Evolutionary conservation across 345 rosid species (phyloP).

Genomic region (Populus ilicifolia): DNA sequence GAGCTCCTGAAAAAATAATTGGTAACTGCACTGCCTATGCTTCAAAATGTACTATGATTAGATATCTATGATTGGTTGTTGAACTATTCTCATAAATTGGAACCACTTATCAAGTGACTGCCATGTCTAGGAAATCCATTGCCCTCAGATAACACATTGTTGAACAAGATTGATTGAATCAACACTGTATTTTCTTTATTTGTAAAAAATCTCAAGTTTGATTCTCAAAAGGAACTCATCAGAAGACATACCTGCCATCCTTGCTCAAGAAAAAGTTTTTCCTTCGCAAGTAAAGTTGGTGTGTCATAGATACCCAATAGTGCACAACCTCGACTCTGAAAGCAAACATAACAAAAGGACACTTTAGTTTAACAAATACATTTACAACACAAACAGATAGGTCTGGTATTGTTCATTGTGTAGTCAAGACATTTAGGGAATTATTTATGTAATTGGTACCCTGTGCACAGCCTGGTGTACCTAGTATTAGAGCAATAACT

Average conservation of each 20-base stretch:
- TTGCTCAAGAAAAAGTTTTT: slow-evolving; percentile 72
- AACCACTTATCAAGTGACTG: background rate
- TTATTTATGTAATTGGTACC: background rate
- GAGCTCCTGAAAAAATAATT: background rate
- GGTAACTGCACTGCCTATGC: background rate
- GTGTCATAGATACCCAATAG: slow-evolving; percentile 78
- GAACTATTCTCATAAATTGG: background rate
- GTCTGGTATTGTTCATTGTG: background rate
- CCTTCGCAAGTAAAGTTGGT: slow-evolving; percentile 82
- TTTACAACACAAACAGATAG: background rate
- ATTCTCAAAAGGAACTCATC: background rate
- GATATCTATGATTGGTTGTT: background rate
- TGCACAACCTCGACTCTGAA: slow-evolving; percentile 95
- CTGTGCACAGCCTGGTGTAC: background rate
- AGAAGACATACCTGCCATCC: slow-evolving; percentile 81
- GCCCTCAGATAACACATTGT: background rate
- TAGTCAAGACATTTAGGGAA: background rate
- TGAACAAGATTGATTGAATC: too few relatives aligned
- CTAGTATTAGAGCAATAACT: background rate
- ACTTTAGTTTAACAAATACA: background rate
- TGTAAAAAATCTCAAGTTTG: background rate
- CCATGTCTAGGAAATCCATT: background rate
- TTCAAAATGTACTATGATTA: background rate
- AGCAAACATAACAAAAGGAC: slow-evolving; percentile 8
- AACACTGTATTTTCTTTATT: background rate